Evolutionary conservation across 352 stramenopile species (phyloP).

Genomic region (Globisporangium sylvaticum): DNA sequence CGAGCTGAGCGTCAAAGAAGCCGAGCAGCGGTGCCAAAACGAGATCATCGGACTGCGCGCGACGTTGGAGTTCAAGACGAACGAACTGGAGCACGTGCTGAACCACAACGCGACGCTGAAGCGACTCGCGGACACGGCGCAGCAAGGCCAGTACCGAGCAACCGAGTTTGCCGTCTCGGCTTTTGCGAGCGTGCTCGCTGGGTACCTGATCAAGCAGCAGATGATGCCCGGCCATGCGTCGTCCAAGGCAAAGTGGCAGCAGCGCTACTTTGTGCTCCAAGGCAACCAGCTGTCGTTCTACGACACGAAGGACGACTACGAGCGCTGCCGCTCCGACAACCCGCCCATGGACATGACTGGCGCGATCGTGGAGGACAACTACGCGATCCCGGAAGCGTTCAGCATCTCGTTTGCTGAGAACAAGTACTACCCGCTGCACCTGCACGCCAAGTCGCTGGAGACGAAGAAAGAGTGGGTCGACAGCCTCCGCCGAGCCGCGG

Average conservation of each 20-base stretch:
- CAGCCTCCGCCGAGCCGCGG: constrained; percentile 56
- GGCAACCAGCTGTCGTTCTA: constrained; percentile 76
- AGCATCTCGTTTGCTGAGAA: constrained; percentile 77
- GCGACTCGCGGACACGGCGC: constrained; percentile 75
- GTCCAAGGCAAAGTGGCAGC: constrained; percentile 73
- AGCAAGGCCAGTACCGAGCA: constrained; percentile 80
- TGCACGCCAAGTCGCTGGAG: constrained; percentile 78
- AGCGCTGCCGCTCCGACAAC: constrained; percentile 74
- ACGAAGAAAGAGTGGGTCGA: constrained; percentile 80
- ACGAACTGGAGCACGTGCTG: constrained; percentile 84
- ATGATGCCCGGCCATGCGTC: constrained; percentile 38
- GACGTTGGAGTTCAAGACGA: constrained; percentile 83
- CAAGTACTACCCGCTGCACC: constrained; percentile 75
- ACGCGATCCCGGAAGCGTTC: constrained; percentile 75
- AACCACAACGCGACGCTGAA: constrained; percentile 88
- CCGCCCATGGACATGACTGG: constrained; percentile 78
- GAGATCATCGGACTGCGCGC: constrained; percentile 63
- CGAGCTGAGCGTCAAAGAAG: constrained; percentile 69
- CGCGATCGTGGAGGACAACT: constrained; percentile 72
- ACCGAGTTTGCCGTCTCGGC: constrained; percentile 79
- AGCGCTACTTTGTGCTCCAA: constrained; percentile 85
- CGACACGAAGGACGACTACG: constrained; percentile 86
- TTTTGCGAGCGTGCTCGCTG: constrained; percentile 63
- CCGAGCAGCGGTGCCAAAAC: constrained; percentile 64
- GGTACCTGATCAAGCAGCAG: constrained; percentile 86